Conservation (phyloP, 2,329 filamentous ascomycete species). For the Alternaria sp. region DNA sequence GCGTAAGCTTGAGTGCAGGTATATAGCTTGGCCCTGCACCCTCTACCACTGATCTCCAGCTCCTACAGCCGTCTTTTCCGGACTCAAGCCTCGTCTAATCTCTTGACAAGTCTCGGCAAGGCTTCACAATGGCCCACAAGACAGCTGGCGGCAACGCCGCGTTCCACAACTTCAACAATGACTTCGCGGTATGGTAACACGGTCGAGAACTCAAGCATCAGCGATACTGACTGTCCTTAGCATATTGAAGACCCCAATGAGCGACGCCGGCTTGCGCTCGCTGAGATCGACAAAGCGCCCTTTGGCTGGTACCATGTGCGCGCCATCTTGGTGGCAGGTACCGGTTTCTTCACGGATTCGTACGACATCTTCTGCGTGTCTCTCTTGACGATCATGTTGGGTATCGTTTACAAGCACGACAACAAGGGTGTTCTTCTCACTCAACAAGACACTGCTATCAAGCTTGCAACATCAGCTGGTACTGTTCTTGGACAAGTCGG, state of each 20-base stretch:
- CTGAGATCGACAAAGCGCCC: slow-evolving; percentile 80
- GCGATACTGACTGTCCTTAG: background rate
- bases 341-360: slow-evolving; percentile 86
- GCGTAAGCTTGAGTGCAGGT: slow-evolving; percentile 8
- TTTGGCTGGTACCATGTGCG: slow-evolving; percentile 85
- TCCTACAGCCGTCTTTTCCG: background rate
- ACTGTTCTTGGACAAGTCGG: slow-evolving; percentile 83
- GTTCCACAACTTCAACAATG: slow-evolving; percentile 38
- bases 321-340: slow-evolving; percentile 78
- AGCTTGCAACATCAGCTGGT: slow-evolving; percentile 82
- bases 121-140: slow-evolving; percentile 22
- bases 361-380: slow-evolving; percentile 67
- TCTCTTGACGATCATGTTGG: slow-evolving; percentile 68
- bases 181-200: slow-evolving; percentile 37
- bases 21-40: slow-evolving; percentile 15
- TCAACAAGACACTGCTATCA: slow-evolving; percentile 80
- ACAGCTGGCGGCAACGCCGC: slow-evolving; percentile 33
- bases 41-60: slow-evolving; percentile 1
- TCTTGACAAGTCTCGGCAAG: slow-evolving; percentile 14
- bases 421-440: slow-evolving; percentile 62
- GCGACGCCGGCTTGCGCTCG: slow-evolving; percentile 77
- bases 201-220: background rate
- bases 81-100: slow-evolving; percentile 17
- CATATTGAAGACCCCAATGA: slow-evolving; percentile 74
- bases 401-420: slow-evolving; percentile 74